Evolutionary conservation across 164 flowering plant species (phyloP), one percentile per base, ranked within the genome.

Genomic region (Magnolia changhungtana): DNA sequence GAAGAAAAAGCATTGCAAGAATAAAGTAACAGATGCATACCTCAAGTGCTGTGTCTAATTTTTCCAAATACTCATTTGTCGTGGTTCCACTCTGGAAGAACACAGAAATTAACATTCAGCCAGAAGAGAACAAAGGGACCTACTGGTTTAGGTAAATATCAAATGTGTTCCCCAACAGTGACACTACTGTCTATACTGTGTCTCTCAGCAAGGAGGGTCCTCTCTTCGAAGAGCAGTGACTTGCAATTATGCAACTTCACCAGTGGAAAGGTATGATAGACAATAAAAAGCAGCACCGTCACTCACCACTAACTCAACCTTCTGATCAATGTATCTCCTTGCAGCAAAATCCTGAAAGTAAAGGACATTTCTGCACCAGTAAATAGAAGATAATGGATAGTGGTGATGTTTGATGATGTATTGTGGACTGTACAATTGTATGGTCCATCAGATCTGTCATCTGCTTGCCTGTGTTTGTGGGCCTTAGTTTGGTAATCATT

Each of bases 1-100:
- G 71, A 24, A 11, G 67, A n/a, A 10, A 29, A 21, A 11, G 50
- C 27, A 24, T 50, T 29, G 11, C 19, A 50, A 20, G 21, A n/a
- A 49, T 20, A 21, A 6, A 21, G 29, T 31, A 8, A 74, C 16
- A 76, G 45, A 13, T 50, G 65, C 55, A 67, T 85, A 94, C 99
- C 98, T 94, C 83, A 70, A 96, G 98, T 76, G 94, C 97, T 72
- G 81, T 80, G 81, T 90, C 96, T 79, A 96, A 80, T 78, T 83
- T 82, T 68, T 80, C 80, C 82, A 96, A 76, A 84, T 96, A 96
- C 69, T 85, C 90, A 67, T 84, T 64, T 71, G 99, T 92, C 31
- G 81, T 76, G n/a, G 97, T 96, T 65, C 98, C 98, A 86, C 89
- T 88, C 99, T 96, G 87, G 73, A 67, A 69, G 71, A n/a, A 74